These are phyloP conservation scores for Dipodascus albidus DNA, from an alignment of 805 yeast genomes.

Conservation along the genomic window DNA sequence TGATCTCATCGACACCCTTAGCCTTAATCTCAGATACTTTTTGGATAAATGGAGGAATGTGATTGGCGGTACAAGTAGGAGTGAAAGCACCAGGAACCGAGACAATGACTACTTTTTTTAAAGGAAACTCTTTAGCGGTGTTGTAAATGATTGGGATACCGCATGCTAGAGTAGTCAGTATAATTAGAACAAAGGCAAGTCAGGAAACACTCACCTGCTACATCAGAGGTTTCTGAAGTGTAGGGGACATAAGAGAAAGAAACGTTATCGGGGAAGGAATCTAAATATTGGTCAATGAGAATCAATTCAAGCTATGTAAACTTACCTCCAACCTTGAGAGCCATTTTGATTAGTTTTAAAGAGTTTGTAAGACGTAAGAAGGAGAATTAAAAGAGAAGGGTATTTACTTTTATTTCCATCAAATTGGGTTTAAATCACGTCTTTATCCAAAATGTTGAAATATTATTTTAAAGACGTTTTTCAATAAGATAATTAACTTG, in stretches of 20 bases:
- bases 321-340: neutral
- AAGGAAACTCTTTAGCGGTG: constrained; percentile 21
- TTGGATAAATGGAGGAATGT: constrained; percentile 50
- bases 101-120: constrained; percentile 49
- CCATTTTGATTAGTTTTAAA: neutral
- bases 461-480: too few relatives aligned
- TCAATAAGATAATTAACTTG: too few relatives aligned
- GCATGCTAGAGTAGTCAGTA: constrained; percentile 14
- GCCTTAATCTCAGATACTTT: constrained; percentile 36
- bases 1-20: constrained; percentile 47
- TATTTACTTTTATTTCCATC: too few relatives aligned
- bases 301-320: neutral
- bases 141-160: constrained; percentile 24
- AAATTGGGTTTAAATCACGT: too few relatives aligned
- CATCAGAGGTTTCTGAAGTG: constrained; percentile 20
- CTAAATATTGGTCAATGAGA: too few relatives aligned
- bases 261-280: constrained; percentile 23
- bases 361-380: too few relatives aligned
- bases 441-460: too few relatives aligned
- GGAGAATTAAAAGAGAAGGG: too few relatives aligned
- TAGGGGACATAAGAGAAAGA: constrained; percentile 26
- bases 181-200: neutral
- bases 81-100: constrained; percentile 79
- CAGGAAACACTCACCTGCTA: constrained; percentile 10
- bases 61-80: constrained; percentile 58